Evolutionary conservation across 2,329 filamentous ascomycete genomes (phyloP).

Genomic region (Aspergillus fischeri): DNA sequence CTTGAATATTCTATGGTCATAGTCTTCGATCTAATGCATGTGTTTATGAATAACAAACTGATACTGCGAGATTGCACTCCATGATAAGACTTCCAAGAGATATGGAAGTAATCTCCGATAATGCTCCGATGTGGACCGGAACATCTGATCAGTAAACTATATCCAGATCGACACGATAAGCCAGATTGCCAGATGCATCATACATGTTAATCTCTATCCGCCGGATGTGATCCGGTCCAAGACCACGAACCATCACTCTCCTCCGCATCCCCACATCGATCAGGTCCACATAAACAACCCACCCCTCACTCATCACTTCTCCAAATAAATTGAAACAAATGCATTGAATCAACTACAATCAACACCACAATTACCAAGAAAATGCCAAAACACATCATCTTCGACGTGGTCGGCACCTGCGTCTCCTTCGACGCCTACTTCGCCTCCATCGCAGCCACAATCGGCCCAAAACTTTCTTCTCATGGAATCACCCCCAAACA

Average conservation of each 20-base stretch:
- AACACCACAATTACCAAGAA: not conserved
- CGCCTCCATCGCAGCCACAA: constrained; percentile 30
- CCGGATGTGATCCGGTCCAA: too few species aligned
- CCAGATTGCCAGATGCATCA: too few species aligned
- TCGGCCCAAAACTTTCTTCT: constrained; percentile 34
- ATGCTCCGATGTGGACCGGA: not conserved
- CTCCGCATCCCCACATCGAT: too few species aligned
- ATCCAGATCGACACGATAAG: too few species aligned
- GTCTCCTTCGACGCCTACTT: constrained; percentile 44
- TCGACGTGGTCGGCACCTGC: constrained; percentile 50
- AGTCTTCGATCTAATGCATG: not conserved
- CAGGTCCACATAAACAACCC: not conserved
- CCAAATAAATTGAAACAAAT: not conserved
- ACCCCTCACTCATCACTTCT: not conserved
- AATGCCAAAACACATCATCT: constrained; percentile 43
- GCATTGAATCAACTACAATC: not conserved
- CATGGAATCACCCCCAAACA: constrained; percentile 33
- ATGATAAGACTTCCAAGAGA: too few species aligned
- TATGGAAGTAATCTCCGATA: not conserved
- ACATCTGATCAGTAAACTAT: too few species aligned
- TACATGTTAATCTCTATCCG: too few species aligned
- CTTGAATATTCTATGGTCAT: constrained; percentile 27
- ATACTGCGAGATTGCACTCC: too few species aligned
- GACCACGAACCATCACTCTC: too few species aligned
- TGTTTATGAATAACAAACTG: too few species aligned